Base-by-base conservation (phyloP, 2,329 filamentous ascomycete genomes). In the Fusarium sp. region DNA sequence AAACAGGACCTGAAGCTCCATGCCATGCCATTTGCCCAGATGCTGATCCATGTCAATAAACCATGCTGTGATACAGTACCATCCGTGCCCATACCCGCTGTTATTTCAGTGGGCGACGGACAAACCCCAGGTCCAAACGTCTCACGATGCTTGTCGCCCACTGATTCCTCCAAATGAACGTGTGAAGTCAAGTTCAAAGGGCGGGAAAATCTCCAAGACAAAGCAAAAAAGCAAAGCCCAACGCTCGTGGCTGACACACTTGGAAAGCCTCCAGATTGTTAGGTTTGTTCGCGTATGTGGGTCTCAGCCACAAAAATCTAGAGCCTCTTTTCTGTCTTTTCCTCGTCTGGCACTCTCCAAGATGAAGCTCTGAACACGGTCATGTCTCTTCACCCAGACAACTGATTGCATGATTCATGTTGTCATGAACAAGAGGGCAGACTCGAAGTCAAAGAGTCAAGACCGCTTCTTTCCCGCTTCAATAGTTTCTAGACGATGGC, bases 241-340 rank as follows among this genome's bases (percentile, higher is more conserved):
- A 76, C 74, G 72, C 50, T 68, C 59, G 63, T 74, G 70, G 74
- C 70, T 75, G 63, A 69, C 66, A 68, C 65, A 68, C 53, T 42
- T 64, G 44, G 55, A 59, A 39, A 72, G 51, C 50, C 61, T 62
- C 38, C 65, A 47, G 53, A 57, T 66, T 71, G 61, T 65, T 28
- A 28, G 28, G 28, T 28, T 66, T n/a, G 58, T 56, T 66, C 30
- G 65, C 67, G 47, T 63, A 59, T 57, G 56, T 63, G 53, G 20
- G 56, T 56, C 55, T 66, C 55, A 57, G 55, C 41, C 55, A 36
- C 24, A 20, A 44, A 44, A 54, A 11, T 26, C n/a, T 38, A 63
- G 32, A 47, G 41, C 65, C 36, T 47, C 50, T n/a, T 47, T 54
- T 8, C 36, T 38, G 9, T 26, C 24, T n/a, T 35, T 12, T 8